Evolutionary conservation across 768 basidiomycete species (phyloP), one percentile per base, ranked within the genome.

Genomic region (Collybiopsis confluens): DNA sequence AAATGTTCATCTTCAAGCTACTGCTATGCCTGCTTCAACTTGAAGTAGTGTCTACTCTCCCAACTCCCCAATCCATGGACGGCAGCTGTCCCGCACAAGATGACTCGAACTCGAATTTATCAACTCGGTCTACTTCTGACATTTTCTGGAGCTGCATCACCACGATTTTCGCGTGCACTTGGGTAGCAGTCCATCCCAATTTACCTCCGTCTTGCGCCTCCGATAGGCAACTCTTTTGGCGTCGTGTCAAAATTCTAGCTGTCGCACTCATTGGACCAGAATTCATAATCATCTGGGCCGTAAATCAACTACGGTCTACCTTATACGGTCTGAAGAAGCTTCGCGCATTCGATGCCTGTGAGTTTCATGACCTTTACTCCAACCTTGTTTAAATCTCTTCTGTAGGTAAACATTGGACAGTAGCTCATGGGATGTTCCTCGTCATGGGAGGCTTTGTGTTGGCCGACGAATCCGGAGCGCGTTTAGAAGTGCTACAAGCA

Each of bases 361-460:
- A 5, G 43, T 5, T 1, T 45, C 7, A 18, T 11, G n/a, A n/a
- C n/a, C n/a, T n/a, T n/a, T n/a, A n/a, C n/a, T 33, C 18, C 16
- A 4, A 21, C n/a, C 8, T 27, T 26, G 23, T 20, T 5, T 13
- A 6, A 13, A 33, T 13, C 5, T 13, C 21, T 15, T 18, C 15
- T 2, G 4, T 3, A 43, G n/a, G 23, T 0, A 20, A 27, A 24
- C 36, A 23, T 3, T n/a, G 18, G 20, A 40, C 7, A 16, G 28
- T 47, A 16, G 23, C 30, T 4, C 36, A 60, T 24, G 54, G 42
- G 1, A 56, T 55, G 24, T 59, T 54, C 45, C 50, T 52, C 5
- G 26, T 33, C 23, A 63, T 60, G 61, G 58, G 61, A 11, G 60
- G 58, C 3, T 59, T 59, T 46, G 46, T 54, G 2, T 35, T 56